These are phyloP conservation scores for Aschersonia sp. DNA, from an alignment of 2,329 filamentous ascomycete genomes.

Conservation along the genomic window DNA sequence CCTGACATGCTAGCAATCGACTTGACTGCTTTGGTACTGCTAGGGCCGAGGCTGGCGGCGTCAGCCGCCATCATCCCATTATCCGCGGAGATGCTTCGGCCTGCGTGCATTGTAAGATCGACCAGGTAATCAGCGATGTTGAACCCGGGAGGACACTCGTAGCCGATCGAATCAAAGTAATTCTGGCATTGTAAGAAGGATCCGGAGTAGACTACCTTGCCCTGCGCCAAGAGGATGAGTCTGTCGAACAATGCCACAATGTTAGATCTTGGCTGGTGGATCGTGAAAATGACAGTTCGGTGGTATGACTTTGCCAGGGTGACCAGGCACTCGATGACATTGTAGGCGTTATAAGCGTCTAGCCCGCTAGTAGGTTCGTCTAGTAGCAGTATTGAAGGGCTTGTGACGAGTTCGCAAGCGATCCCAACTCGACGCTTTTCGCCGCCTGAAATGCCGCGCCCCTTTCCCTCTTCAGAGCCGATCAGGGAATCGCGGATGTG, in stretches of 20 bases:
- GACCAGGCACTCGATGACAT: slow-evolving; percentile 91
- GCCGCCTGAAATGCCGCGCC: slow-evolving; percentile 89
- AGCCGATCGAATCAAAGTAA: slow-evolving; percentile 87
- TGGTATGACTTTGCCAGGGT: slow-evolving; percentile 93
- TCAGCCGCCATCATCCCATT: slow-evolving; percentile 40
- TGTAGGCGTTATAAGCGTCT: slow-evolving; percentile 95
- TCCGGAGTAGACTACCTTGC: slow-evolving; percentile 84
- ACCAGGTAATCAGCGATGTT: slow-evolving; percentile 98
- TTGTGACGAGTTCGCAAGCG: slow-evolving; percentile 93
- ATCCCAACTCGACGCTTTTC: slow-evolving; percentile 95
- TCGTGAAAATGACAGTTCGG: slow-evolving; percentile 93
- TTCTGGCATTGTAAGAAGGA: slow-evolving; percentile 76
- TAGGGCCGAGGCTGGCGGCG: slow-evolving; percentile 58
- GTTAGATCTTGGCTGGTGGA: slow-evolving; percentile 94
- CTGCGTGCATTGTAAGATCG: slow-evolving; percentile 93
- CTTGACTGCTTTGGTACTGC: slow-evolving; percentile 78
- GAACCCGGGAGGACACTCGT: slow-evolving; percentile 87
- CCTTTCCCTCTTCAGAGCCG: slow-evolving; percentile 86
- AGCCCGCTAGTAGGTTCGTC: slow-evolving; percentile 94
- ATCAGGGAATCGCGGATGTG: slow-evolving; percentile 92
- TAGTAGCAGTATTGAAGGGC: slow-evolving; percentile 89
- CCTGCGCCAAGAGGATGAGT: slow-evolving; percentile 78
- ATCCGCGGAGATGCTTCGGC: slow-evolving; percentile 40
- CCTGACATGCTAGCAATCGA: slow-evolving; percentile 77
- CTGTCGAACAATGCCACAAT: slow-evolving; percentile 95